Evolutionary conservation across 192 early-diverging fungal genomes (phyloP), one percentile per base, ranked within the genome.

Genomic region (Phlyctochytrium planicorne): DNA sequence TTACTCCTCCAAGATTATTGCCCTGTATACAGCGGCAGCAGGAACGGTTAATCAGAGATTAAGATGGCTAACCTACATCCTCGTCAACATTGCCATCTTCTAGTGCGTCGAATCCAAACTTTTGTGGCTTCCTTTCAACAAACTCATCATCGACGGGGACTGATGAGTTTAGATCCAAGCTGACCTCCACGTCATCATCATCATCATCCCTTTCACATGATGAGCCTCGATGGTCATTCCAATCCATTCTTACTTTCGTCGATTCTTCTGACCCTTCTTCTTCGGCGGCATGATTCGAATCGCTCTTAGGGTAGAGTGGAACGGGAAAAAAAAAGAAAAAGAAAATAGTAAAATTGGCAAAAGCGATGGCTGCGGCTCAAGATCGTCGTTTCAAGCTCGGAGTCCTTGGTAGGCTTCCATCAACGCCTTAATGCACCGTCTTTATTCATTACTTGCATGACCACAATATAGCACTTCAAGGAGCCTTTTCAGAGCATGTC

Each of bases 401-500:
- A 6, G 67, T 68, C 30, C 34, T 68, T 1, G 67, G 67, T 68
- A 24, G 27, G 59, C 10, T n/a, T 29, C 17, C 40, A 14, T 20
- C 20, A 47, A 47, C 40, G 40, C 40, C 20, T 47, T 47, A 14
- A 6, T 47, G 6, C 40, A 6, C 10, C 20, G 6, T 47, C 6
- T 20, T 47, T 47, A 47, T 47, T 47, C 40, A 47, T 47, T 6
- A 14, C 10, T 14, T 20, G 40, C 40, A 14, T 47, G n/a, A 47
- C 20, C 40, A 20, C 10, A 20, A 20, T 47, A 20, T 69, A 76
- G 94, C 93, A n/a, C 87, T 98, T 4, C 96, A 98, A 73, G 96
- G 96, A n/a, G 96, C 96, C 29, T 98, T 96, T 65, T 69, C 83
- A 17, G 96, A 98, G 73, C 96, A 98, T 69, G 83, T 96, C 52